phyloP scores from a whole-genome alignment of 495 filamentous ascomycete species.

The Oleoguttula mirabilis region DNA sequence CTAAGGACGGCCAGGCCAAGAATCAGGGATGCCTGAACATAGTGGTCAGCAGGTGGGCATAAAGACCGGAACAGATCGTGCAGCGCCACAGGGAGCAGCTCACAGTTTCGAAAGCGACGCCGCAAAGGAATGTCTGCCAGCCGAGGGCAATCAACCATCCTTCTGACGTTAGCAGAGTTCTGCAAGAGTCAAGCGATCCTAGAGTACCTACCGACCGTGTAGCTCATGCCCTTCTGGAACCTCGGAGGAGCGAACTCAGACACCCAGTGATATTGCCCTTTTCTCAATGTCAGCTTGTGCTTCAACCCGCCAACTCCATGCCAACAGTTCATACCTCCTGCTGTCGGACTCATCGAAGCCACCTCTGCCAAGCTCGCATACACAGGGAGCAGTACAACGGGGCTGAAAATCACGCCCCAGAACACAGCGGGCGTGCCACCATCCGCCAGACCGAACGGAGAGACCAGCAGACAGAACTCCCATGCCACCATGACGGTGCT shows the following conservation, averaged over 20 bases:
- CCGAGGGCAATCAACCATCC: conserved; percentile 15
- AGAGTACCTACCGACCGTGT: conserved; percentile 2
- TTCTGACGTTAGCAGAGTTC: not conserved
- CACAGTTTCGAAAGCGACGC: conserved; percentile 2
- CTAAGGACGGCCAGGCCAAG: conserved; percentile 8
- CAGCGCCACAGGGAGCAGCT: not conserved
- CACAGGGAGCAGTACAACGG: conserved; percentile 5
- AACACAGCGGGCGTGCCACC: conserved; percentile 10
- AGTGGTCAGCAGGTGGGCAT: not conserved
- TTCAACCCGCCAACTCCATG: not conserved
- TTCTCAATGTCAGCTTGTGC: not conserved
- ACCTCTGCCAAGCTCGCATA: conserved; percentile 10
- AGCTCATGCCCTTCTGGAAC: conserved; percentile 18
- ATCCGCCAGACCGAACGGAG: conserved; percentile 2
- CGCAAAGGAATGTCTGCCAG: conserved; percentile 21
- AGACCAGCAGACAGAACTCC: conserved; percentile 9
- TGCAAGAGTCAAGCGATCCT: not conserved
- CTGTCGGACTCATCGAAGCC: conserved; percentile 6
- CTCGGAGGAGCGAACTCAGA: conserved; percentile 14
- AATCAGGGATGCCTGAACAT: conserved; percentile 5
- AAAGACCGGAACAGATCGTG: too few species aligned
- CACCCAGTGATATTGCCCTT: conserved; percentile 20
- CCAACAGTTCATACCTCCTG: conserved; percentile 4
- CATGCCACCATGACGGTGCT: conserved; percentile 12
- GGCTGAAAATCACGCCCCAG: conserved; percentile 9